Evolutionary conservation across 176 grass and related monocot species (phyloP).

Genomic region (Microstegium vimineum): DNA sequence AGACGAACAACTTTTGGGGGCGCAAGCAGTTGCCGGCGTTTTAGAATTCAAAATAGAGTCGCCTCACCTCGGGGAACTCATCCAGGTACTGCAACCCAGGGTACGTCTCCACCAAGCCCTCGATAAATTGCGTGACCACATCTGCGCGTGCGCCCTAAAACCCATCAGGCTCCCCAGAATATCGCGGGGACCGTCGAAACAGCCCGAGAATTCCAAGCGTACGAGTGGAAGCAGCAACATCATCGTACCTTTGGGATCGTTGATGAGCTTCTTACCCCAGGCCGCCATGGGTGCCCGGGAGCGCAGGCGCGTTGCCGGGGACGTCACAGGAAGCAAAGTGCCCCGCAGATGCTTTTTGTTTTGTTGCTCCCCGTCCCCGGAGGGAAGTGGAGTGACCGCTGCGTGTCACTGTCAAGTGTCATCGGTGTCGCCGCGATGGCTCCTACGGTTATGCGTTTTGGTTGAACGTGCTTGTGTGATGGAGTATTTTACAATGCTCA

Average conservation of each 20-base stretch:
- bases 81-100: conserved; percentile 65
- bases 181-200: background rate
- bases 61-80: conserved; percentile 57
- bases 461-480: background rate
- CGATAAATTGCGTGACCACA: conserved; percentile 93
- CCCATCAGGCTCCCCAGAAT: conserved; percentile 21
- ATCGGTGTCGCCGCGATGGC: background rate
- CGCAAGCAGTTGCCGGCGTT: background rate
- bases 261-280: conserved; percentile 91
- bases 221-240: background rate
- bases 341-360: background rate
- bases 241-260: conserved; percentile 70
- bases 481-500: background rate
- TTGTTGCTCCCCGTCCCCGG: too few relatives aligned
- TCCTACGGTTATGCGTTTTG: background rate
- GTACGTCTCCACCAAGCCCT: conserved; percentile 72
- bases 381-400: background rate
- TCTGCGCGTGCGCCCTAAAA: conserved; percentile 57
- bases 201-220: background rate
- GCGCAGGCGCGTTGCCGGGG: background rate
- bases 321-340: background rate
- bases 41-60: background rate
- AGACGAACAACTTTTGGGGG: background rate
- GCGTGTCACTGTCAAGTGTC: background rate
- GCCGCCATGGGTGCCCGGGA: conserved; percentile 50